These are phyloP conservation scores for Aegilops sharonensis DNA, from an alignment of 176 grass and related monocot species.

Conservation along the genomic window DNA sequence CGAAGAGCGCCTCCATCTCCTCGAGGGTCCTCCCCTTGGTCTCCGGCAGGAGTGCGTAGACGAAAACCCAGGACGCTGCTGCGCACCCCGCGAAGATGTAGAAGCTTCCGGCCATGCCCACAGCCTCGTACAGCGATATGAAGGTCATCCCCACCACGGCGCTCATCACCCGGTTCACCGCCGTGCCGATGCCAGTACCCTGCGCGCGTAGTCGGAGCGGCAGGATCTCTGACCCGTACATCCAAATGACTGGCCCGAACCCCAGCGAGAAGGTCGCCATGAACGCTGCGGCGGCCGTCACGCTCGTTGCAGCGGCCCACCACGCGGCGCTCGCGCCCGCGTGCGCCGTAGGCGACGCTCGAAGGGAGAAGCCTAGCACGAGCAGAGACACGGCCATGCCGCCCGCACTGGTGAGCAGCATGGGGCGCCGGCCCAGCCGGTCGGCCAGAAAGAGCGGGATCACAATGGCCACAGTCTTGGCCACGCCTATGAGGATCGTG, in stretches of 20 bases:
- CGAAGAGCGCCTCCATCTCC: conserved; percentile 72
- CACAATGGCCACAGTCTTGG: conserved; percentile 49
- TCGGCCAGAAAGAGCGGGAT: conserved; percentile 53
- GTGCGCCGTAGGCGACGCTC: not conserved
- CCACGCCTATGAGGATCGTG: conserved; percentile 47
- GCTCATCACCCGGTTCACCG: conserved; percentile 57
- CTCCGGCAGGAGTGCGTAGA: conserved; percentile 60
- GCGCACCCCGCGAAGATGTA: conserved; percentile 51
- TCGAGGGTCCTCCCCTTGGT: conserved; percentile 65
- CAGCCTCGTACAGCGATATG: conserved; percentile 52
- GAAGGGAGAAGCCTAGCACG: conserved; percentile 25
- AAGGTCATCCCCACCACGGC: conserved; percentile 52
- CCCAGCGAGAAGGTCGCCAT: conserved; percentile 60
- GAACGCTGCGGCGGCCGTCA: conserved; percentile 31
- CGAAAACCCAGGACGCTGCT: conserved; percentile 43
- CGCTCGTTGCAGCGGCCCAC: conserved; percentile 27
- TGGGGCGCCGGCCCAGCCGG: conserved; percentile 55
- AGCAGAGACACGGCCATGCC: conserved; percentile 51
- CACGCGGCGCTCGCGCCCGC: not conserved
- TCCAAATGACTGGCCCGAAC: conserved; percentile 51
- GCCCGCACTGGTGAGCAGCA: conserved; percentile 53
- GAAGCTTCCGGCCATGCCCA: conserved; percentile 56
- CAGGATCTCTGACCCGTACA: conserved; percentile 64
- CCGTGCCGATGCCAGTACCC: conserved; percentile 47
- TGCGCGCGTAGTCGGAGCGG: conserved; percentile 55